Percentiles rank a stretch among this genome's conserved stretches.
Evolutionary conservation across 768 basidiomycete species (phyloP).

Genomic region (button mushroom (Agaricus bisporus)): DNA sequence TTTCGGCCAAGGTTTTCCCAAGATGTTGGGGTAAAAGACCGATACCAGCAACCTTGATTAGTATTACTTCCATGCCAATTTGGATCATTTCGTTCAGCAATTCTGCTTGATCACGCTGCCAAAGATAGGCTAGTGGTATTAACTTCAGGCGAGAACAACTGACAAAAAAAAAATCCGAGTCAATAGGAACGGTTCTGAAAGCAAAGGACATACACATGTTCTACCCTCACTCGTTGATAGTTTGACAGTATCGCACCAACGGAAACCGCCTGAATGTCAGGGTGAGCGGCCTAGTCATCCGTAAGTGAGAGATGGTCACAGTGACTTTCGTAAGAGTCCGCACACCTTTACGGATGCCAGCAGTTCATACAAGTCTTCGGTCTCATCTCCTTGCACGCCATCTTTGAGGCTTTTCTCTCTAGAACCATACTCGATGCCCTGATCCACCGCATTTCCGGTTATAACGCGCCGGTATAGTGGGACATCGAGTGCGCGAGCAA

Average conservation of each 20-base stretch:
- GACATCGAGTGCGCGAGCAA: constrained; percentile 79
- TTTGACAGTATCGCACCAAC: constrained; percentile 97
- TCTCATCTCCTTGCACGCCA: constrained; percentile 83
- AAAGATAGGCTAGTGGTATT: constrained; percentile 81
- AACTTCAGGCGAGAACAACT: constrained; percentile 80
- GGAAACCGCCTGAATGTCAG: constrained; percentile 80
- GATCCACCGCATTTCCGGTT: constrained; percentile 71
- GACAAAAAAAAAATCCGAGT: neutral
- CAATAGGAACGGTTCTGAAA: neutral
- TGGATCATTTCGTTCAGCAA: constrained; percentile 84
- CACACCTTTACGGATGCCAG: constrained; percentile 72
- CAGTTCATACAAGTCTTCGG: constrained; percentile 83
- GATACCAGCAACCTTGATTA: constrained; percentile 96
- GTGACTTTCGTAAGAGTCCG: neutral
- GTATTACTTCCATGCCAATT: constrained; percentile 68
- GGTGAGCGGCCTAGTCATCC: constrained; percentile 43
- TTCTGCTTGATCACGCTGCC: constrained; percentile 88
- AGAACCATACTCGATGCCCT: constrained; percentile 82
- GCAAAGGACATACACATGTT: constrained; percentile 77
- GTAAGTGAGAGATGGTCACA: neutral
- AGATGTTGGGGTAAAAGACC: constrained; percentile 77
- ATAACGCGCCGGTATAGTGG: constrained; percentile 85
- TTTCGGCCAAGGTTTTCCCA: constrained; percentile 65
- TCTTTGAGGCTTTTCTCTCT: constrained; percentile 33
- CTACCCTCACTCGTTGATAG: constrained; percentile 94